These are phyloP conservation scores for Saxophila tyrrhenica DNA, from an alignment of 495 filamentous ascomycete genomes.

Conservation along the genomic window DNA sequence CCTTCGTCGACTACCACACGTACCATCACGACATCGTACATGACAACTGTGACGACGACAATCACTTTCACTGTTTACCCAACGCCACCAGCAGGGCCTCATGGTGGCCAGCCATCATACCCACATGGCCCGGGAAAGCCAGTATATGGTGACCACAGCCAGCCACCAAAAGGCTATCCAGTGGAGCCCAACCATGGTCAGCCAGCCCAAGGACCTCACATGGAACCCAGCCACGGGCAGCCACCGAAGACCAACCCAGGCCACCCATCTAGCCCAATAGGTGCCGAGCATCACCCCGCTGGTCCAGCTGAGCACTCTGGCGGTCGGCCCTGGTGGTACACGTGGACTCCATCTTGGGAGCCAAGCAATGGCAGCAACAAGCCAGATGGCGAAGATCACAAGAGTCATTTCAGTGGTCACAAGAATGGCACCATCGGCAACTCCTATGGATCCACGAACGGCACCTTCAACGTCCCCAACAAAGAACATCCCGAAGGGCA, in stretches of 20 bases:
- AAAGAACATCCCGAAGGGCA: not conserved
- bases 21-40: not conserved
- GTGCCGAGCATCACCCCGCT: not conserved
- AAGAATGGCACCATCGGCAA: not conserved
- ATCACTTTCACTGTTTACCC: not conserved
- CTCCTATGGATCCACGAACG: not conserved
- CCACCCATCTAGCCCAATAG: not conserved
- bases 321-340: not conserved
- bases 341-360: not conserved
- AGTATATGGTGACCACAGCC: not conserved
- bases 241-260: not conserved
- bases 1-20: not conserved
- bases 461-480: not conserved
- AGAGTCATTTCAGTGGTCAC: not conserved
- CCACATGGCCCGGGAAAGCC: not conserved
- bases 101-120: not conserved
- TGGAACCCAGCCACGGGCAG: not conserved
- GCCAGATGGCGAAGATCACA: not conserved
- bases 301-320: not conserved
- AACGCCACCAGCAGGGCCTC: not conserved
- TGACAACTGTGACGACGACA: not conserved
- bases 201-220: not conserved
- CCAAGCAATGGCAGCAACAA: not conserved
- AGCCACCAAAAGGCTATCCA: not conserved
- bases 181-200: not conserved